Evolutionary conservation across 805 yeast genomes (phyloP), one percentile per base, ranked within the genome.

Genomic region (Vanderwaltozyma verrucispora): DNA sequence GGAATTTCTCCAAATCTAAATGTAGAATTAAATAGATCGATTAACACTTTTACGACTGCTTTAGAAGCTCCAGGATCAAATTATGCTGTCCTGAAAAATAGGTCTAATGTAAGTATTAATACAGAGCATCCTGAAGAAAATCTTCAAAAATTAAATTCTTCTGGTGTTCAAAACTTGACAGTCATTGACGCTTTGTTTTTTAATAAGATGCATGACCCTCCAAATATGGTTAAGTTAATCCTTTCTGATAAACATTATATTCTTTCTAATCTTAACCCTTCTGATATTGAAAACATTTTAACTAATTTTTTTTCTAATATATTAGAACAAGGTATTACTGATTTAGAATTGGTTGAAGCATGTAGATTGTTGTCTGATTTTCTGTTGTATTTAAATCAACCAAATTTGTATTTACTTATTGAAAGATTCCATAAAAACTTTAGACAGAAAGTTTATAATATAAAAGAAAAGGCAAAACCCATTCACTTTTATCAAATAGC

Each of bases 401-500:
- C 50, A 1, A 40, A 43, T n/a, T 21, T 54, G 3, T 45, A 41
- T 32, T 37, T 42, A 8, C 24, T 43, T 2, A 39, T 57, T 8
- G 46, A 48, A 14, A 39, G 43, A 5, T 59, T 56, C 32, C 61
- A 59, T 28, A 43, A 35, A 25, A 38, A 33, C 5, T 59, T 57
- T 30, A 43, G 60, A 14, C 41, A 48, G 2, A 56, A 52, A 34
- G 55, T 54, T 2, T 44, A 41, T 28, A 13, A 33, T 10, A 26
- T 49, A 14, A 39, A 48, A 23, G 42, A 42, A 5, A 48, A 45
- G 32, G 54, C 57, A 3, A 59, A 59, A 40, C 51, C 61, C 3
- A 51, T 59, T 15, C 62, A 57, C 36, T 57, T 59, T 39, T 54
- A 42, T 31, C 51, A 53, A 28, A 43, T 59, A 21, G 48, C 59